Conservation (phyloP, 2,329 filamentous ascomycete species). For the Fusarium sambucinum region DNA sequence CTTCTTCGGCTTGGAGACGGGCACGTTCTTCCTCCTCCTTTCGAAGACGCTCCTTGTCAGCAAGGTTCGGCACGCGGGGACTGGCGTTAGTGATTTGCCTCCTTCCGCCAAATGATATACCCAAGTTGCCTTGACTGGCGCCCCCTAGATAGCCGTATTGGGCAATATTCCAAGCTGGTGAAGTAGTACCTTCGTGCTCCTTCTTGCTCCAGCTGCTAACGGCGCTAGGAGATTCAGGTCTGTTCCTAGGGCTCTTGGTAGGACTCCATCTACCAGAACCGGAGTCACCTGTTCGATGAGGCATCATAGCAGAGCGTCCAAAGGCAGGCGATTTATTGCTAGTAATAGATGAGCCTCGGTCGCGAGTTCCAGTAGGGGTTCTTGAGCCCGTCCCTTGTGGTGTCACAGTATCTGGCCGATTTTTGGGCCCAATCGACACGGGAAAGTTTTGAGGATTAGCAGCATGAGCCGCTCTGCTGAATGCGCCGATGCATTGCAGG, state of each 20-base stretch:
- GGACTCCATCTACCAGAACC: conserved; percentile 71
- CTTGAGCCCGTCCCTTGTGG: conserved; percentile 72
- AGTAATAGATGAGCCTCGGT: conserved; percentile 65
- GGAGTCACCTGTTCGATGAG: conserved; percentile 66
- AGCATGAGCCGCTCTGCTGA: conserved; percentile 85
- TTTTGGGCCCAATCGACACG: conserved; percentile 78
- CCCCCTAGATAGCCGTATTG: conserved; percentile 99
- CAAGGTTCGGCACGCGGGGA: conserved; percentile 82
- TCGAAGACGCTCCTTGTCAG: conserved; percentile 82
- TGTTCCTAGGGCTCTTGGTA: conserved; percentile 69
- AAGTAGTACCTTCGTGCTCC: conserved; percentile 81
- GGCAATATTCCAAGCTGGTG: conserved; percentile 97
- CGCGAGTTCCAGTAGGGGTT: conserved; percentile 61
- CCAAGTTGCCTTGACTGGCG: conserved; percentile 94
- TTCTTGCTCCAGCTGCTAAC: conserved; percentile 93
- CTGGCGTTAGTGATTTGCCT: conserved; percentile 90
- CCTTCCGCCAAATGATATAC: conserved; percentile 90
- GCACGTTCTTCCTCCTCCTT: conserved; percentile 72
- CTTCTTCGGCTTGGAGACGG: conserved; percentile 66
- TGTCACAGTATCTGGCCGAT: conserved; percentile 69
- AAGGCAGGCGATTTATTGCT: conserved; percentile 70
- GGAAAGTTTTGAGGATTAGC: conserved; percentile 81
- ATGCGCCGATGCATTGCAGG: conserved; percentile 89
- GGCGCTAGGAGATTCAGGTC: conserved; percentile 63
- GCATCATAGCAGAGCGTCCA: conserved; percentile 55